Evolutionary conservation across 129 eudicot species (phyloP).

Genomic region (Tagetes erecta): DNA sequence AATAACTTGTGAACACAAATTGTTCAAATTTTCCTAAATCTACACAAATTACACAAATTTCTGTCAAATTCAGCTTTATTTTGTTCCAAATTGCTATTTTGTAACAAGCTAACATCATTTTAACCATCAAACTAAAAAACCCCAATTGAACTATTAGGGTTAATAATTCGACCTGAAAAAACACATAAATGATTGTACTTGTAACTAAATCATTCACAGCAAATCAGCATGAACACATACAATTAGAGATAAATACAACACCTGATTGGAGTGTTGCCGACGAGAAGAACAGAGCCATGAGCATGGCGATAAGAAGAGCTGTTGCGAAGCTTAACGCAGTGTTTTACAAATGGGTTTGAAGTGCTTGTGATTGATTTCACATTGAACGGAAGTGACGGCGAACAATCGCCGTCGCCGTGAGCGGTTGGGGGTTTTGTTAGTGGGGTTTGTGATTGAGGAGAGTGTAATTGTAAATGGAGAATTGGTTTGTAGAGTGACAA

Average conservation of each 20-base stretch:
- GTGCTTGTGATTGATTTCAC: constrained; percentile 77
- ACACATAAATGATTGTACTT: too few species aligned
- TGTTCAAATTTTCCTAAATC: too few species aligned
- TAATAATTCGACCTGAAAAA: neutral
- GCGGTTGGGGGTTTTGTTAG: constrained; percentile 22
- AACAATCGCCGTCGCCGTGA: constrained; percentile 11
- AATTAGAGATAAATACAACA: neutral
- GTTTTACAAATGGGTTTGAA: constrained; percentile 89
- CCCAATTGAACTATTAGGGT: neutral
- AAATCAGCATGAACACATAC: neutral
- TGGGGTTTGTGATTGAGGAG: neutral
- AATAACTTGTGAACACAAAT: neutral
- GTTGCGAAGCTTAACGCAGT: constrained; percentile 88
- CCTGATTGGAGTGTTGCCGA: constrained; percentile 85
- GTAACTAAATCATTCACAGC: too few species aligned
- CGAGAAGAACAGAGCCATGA: constrained; percentile 75
- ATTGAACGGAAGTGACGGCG: constrained; percentile 33
- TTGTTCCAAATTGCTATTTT: neutral
- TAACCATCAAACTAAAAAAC: too few species aligned
- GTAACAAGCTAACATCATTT: neutral
- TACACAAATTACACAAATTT: too few species aligned
- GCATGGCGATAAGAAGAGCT: constrained; percentile 84
- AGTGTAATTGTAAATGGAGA: neutral
- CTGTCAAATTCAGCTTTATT: neutral
- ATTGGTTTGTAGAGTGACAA: constrained; percentile 14